phyloP scores from a whole-genome alignment of 345 rosid species.

The Draba incana region DNA sequence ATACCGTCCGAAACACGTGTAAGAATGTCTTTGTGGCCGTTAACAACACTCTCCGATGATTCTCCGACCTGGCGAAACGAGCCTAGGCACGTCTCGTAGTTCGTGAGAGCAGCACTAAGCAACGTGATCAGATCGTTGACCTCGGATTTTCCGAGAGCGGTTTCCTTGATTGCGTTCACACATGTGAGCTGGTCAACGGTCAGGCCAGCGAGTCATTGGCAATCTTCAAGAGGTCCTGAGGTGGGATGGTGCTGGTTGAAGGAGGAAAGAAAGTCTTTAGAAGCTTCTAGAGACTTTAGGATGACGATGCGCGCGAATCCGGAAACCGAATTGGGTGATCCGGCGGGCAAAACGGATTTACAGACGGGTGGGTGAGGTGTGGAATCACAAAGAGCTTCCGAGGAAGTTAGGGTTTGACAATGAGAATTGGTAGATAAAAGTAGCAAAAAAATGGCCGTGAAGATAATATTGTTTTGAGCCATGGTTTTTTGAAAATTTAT shows the following conservation, averaged over 20 bases:
- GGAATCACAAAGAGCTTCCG: conserved; percentile 25
- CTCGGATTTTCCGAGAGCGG: conserved; percentile 2
- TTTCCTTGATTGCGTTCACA: conserved; percentile 5
- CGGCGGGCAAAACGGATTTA: conserved; percentile 28
- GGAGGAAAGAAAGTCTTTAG: conserved; percentile 20
- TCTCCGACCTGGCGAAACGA: conserved; percentile 26
- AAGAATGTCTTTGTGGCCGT: not conserved
- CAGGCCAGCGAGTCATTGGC: conserved; percentile 32
- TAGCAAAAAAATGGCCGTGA: conserved; percentile 14
- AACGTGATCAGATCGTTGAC: conserved; percentile 34
- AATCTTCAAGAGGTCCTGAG: conserved; percentile 39
- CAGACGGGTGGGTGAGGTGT: conserved; percentile 33
- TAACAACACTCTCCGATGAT: not conserved
- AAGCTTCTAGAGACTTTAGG: conserved; percentile 26
- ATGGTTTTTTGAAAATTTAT: conserved; percentile 9
- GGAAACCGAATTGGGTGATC: not conserved
- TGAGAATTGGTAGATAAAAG: conserved; percentile 2
- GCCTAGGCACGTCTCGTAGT: conserved; percentile 39
- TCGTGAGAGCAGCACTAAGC: conserved; percentile 44
- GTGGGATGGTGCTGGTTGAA: conserved; percentile 4
- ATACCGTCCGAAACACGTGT: conserved; percentile 23
- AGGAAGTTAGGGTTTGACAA: conserved; percentile 17
- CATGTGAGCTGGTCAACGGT: conserved; percentile 36
- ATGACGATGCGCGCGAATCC: conserved; percentile 26
- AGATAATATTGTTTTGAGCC: conserved; percentile 23